These are phyloP conservation scores for Poronia punctata DNA, from an alignment of 495 filamentous ascomycete species.

Conservation along the genomic window DNA sequence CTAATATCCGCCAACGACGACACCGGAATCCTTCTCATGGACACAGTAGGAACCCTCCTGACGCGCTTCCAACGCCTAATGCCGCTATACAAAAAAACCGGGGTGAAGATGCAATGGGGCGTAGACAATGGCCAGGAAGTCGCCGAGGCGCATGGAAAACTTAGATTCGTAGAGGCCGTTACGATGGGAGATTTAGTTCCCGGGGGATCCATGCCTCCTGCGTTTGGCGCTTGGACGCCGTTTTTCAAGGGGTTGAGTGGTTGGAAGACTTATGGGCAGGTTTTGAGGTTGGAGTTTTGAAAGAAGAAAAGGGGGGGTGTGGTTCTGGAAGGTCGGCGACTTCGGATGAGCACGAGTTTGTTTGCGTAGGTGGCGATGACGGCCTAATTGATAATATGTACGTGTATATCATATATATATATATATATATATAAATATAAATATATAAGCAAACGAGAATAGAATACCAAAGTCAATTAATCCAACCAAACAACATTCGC, in stretches of 20 bases:
- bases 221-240: not conserved
- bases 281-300: conserved; percentile 11
- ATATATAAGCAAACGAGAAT: too few relatives aligned
- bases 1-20: too few relatives aligned
- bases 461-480: too few relatives aligned
- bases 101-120: conserved; percentile 1
- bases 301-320: not conserved
- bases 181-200: conserved; percentile 3
- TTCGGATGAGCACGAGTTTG: too few relatives aligned
- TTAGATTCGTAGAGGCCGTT: conserved; percentile 4
- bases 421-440: too few relatives aligned
- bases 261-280: conserved; percentile 4
- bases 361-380: not conserved
- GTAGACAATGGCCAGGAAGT: conserved; percentile 7
- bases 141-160: not conserved
- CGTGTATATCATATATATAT: too few relatives aligned
- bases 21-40: too few relatives aligned
- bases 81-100: conserved; percentile 2
- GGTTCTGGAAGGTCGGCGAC: not conserved
- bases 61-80: not conserved
- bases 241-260: conserved; percentile 4
- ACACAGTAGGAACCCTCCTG: conserved; percentile 9
- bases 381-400: too few relatives aligned
- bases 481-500: conserved; percentile 30
- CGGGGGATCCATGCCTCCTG: conserved; percentile 1